Conservation (phyloP, 1,139 yeast species). For the Nakaseomyces delphensis region DNA sequence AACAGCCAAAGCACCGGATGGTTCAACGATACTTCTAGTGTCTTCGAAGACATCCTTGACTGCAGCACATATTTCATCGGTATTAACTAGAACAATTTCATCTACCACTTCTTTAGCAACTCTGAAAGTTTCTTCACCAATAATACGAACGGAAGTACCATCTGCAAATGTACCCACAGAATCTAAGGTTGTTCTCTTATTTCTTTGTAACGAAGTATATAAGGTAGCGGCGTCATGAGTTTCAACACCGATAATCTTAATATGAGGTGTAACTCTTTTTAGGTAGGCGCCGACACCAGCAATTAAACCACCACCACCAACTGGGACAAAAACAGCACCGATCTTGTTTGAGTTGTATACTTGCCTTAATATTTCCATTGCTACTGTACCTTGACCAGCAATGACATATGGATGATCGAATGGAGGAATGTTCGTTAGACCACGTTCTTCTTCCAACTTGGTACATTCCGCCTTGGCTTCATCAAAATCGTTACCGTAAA, state of each 20-base stretch:
- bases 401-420: conserved; percentile 96
- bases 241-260: conserved; percentile 91
- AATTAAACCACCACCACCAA: conserved; percentile 96
- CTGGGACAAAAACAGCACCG: conserved; percentile 81
- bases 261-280: conserved; percentile 96
- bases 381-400: conserved; percentile 99
- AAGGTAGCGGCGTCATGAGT: conserved; percentile 92
- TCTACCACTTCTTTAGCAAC: conserved; percentile 72
- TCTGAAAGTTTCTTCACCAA: conserved; percentile 89
- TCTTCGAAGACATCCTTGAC: conserved; percentile 94
- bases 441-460: conserved; percentile 57
- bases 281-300: conserved; percentile 86
- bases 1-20: conserved; percentile 92
- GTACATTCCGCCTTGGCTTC: conserved; percentile 84
- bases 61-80: conserved; percentile 97
- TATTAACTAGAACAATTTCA: conserved; percentile 75
- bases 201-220: conserved; percentile 56
- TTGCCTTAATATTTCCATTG: conserved; percentile 85
- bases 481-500: conserved; percentile 90
- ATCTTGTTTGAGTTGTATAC: conserved; percentile 55
- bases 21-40: conserved; percentile 88
- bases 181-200: conserved; percentile 47
- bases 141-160: conserved; percentile 91
- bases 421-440: conserved; percentile 86
- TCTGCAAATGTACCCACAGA: conserved; percentile 98